phyloP scores from a whole-genome alignment of 2,329 filamentous ascomycete genomes.

The Fusarium sp. region DNA sequence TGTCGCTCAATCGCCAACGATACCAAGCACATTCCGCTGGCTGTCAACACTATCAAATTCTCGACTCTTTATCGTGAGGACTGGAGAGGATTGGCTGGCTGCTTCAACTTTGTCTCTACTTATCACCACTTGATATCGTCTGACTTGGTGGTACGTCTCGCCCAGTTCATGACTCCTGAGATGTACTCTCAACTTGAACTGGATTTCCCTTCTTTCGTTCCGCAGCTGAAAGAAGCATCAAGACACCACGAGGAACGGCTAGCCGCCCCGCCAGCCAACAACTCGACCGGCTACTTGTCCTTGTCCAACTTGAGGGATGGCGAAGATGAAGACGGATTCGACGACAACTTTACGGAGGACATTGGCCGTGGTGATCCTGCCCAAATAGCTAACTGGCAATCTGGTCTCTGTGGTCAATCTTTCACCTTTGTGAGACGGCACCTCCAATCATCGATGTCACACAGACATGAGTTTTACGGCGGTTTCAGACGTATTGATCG shows the following conservation, averaged over 20 bases:
- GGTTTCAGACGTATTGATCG: background rate
- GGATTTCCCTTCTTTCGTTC: background rate
- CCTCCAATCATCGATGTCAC: no score
- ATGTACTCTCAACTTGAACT: slow-evolving; percentile 1
- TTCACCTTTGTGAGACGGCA: no score
- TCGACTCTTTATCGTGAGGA: slow-evolving; percentile 24
- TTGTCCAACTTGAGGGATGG: no score
- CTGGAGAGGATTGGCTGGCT: background rate
- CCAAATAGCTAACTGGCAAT: no score
- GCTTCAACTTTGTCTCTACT: slow-evolving; percentile 3
- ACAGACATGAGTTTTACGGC: background rate
- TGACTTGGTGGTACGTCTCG: slow-evolving; percentile 6
- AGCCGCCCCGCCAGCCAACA: no score
- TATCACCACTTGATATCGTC: background rate
- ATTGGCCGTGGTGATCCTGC: no score
- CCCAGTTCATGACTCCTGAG: background rate
- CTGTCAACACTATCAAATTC: slow-evolving; percentile 25
- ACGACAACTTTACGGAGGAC: no score
- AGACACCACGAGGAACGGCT: no score
- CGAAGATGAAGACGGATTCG: no score
- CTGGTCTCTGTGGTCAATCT: no score
- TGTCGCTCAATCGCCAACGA: slow-evolving; percentile 30
- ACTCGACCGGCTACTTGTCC: no score
- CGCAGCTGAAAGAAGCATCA: background rate
- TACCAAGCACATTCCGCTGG: background rate